phyloP scores from a whole-genome alignment of 768 basidiomycete genomes.

The Termitomyces sp. region DNA sequence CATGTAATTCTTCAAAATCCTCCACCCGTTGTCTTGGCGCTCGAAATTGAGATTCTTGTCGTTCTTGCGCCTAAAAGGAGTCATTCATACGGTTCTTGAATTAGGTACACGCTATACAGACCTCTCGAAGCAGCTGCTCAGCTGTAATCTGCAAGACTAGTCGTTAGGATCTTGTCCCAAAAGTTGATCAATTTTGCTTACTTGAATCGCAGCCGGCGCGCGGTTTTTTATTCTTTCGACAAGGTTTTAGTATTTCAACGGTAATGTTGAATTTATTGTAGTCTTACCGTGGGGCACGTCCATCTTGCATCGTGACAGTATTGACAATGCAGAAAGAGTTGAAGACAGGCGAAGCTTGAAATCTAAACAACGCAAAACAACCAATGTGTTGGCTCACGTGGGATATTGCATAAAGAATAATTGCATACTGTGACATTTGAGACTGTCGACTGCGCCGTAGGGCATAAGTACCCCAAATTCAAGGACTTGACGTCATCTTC shows the following conservation, averaged over 20 bases:
- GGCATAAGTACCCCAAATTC: too few relatives aligned
- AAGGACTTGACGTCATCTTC: too few relatives aligned
- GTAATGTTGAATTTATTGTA: background rate
- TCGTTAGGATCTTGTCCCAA: background rate
- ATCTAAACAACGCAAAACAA: background rate
- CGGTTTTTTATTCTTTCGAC: slow-evolving; percentile 82
- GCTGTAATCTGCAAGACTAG: slow-evolving; percentile 76
- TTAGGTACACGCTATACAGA: slow-evolving; percentile 20
- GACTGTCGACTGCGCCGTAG: too few relatives aligned
- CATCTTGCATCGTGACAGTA: slow-evolving; percentile 11
- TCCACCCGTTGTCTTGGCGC: slow-evolving; percentile 95
- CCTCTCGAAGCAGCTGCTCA: slow-evolving; percentile 95
- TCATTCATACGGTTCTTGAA: background rate
- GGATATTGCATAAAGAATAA: too few relatives aligned
- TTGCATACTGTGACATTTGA: too few relatives aligned
- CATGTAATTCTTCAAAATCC: slow-evolving; percentile 89
- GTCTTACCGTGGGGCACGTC: slow-evolving; percentile 11
- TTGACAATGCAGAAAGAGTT: background rate
- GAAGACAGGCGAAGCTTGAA: background rate
- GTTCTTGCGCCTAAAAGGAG: slow-evolving; percentile 78
- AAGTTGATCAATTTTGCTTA: slow-evolving; percentile 25
- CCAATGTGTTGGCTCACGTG: too few relatives aligned
- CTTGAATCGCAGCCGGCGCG: slow-evolving; percentile 91
- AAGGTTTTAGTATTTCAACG: background rate
- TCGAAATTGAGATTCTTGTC: slow-evolving; percentile 87